Base-by-base conservation (phyloP, 2,329 filamentous ascomycete species). In the Phaeosphaeria sp. region DNA sequence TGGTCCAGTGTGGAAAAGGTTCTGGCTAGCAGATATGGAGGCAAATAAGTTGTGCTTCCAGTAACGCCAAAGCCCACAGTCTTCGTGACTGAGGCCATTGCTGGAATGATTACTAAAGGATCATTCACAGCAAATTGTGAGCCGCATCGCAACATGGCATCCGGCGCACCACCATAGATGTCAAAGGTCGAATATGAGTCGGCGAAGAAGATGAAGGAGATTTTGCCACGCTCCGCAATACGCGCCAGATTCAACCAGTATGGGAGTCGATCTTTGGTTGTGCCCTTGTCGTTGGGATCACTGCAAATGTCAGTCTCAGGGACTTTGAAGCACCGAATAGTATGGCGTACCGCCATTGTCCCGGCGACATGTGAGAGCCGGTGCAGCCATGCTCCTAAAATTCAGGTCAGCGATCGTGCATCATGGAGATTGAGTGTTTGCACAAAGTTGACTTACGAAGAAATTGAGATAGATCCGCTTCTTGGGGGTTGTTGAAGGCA, bases 71-170 rank as follows among this genome's bases (percentile, higher is more conserved):
- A 90, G 0, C 84, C 84, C 15, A 90, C 81, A 56, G 79, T 87
- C 62, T 84, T 82, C 0, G 88, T 90, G 0, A 80, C 87, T 0
- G 87, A 86, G 0, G 87, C 87, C 86, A 90, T 88, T 2, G 87
- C 86, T 1, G 87, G 80, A 0, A 90, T 80, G 2, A 86, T 81
- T 89, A 67, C 0, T 13, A 56, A 56, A n/a, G 87, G 87, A 66
- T 90, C 87, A 57, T 88, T 88, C 20, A 89, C 84, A 0, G 87
- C 87, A 82, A 85, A 89, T 71, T 90, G 87, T 0, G 86, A 85
- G 1, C 85, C 87, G 0, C 86, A 84, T 0, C 81, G 69, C 44
- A 89, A 81, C 0, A 86, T 84, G 0, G 87, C 83, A 1, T 82
- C 81, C 3, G 89, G 78, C 43, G 44, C 51, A 22, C 52, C 52